Base-by-base conservation (phyloP, 2,329 filamentous ascomycete species). In the Penicillium digitatum region DNA sequence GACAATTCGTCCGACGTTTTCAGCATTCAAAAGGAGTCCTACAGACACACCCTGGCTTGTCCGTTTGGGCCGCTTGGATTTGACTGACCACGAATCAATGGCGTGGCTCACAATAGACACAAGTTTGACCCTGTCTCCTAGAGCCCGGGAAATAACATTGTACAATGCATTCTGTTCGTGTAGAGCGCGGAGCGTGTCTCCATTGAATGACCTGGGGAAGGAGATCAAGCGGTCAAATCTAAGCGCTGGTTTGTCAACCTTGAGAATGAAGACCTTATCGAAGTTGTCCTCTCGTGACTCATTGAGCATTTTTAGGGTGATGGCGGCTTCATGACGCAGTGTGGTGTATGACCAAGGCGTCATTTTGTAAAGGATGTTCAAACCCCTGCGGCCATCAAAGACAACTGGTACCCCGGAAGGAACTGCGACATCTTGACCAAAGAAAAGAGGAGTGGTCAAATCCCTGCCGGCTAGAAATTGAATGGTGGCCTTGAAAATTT, bases 311-410 rank as follows among this genome's bases (percentile, higher is more conserved):
- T 83, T 81, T 26, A 94, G 77, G 0, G 91, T 93, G 40, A 83
- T 80, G 58, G 80, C 84, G 38, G 93, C 90, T 68, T 96, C 87
- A 50, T 86, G 81, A 44, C 85, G 85, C 40, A 99, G 79, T 48
- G 87, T 73, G 24, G 77, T 76, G 62, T 92, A 95, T 9, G 92
- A 94, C 87, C 88, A 96, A 14, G 84, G 75, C 0, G 85, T 88
- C 88, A 96, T 95, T 73, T 96, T 96, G 76, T 87, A 96, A 6
- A 95, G 76, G 20, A 97, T 67, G 63, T 99, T 99, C 52, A 95
- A 77, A 29, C 85, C 83, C 59, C 88, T 82, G 24, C 79, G 78
- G 0, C 85, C 83, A 69, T 97, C 93, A 67, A 89, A 96, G 46
- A 96, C 77, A 29, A 92, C 80, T 1, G 94, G 92, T 77, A 80